A percentile compares a stretch with the other conserved stretches of the same genome.
Evolutionary conservation across 768 basidiomycete species (phyloP).

Genomic region (Tricholoma hemisulphureum): DNA sequence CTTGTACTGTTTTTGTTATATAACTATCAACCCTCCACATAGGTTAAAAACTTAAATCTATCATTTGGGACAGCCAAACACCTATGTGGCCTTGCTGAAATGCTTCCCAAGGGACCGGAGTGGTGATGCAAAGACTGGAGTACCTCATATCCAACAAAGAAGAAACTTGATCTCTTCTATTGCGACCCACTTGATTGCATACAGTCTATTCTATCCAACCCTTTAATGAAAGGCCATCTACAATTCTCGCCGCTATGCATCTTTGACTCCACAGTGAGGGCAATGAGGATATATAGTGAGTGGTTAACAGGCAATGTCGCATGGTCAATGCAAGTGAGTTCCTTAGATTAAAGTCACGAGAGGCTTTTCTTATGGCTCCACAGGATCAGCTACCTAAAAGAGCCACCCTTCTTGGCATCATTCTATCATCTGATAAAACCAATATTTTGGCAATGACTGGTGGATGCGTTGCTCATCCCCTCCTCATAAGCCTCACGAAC

Average conservation of each 20-base stretch:
- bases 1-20: neutral
- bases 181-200: slow-evolving; percentile 26
- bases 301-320: slow-evolving; percentile 20
- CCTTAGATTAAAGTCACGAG: too few species aligned
- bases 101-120: neutral
- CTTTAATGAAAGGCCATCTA: slow-evolving; percentile 21
- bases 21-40: neutral
- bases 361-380: too few species aligned
- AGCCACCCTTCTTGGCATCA: too few species aligned
- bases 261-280: slow-evolving; percentile 5
- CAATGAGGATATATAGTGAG: slow-evolving; percentile 18
- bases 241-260: slow-evolving; percentile 14
- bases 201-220: slow-evolving; percentile 23
- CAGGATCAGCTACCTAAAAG: too few species aligned
- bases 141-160: slow-evolving; percentile 19
- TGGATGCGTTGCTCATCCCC: slow-evolving; percentile 8
- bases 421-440: too few species aligned
- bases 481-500: slow-evolving; percentile 14
- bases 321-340: too few species aligned
- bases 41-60: neutral
- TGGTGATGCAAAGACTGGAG: neutral
- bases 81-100: neutral
- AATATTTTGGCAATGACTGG: too few species aligned
- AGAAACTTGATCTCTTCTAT: slow-evolving; percentile 26
- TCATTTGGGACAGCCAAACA: neutral